Percentiles rank a stretch among this genome's conserved stretches.
Evolutionary conservation across 2,329 filamentous ascomycete species (phyloP).

Genomic region (Ophiocordyceps robertsii): DNA sequence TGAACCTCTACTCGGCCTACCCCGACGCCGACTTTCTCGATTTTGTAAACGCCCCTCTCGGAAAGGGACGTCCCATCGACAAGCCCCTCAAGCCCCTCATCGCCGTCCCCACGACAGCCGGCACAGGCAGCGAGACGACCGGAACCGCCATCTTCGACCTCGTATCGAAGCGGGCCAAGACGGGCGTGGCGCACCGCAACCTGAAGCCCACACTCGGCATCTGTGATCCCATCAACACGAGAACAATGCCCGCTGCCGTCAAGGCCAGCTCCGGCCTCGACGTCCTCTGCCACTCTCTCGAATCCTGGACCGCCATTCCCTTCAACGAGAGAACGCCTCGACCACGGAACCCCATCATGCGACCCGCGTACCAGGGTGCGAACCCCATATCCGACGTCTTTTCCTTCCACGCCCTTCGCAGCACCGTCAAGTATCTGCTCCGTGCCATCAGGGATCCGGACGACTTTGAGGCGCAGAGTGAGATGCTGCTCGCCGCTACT

Average conservation of each 20-base stretch:
- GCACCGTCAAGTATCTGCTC: conserved; percentile 85
- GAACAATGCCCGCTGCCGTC: conserved; percentile 90
- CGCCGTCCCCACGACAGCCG: conserved; percentile 71
- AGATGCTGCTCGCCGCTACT: conserved; percentile 93
- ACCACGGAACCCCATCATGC: conserved; percentile 76
- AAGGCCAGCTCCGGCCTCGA: conserved; percentile 87
- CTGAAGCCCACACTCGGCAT: conserved; percentile 92
- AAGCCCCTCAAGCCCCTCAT: conserved; percentile 62
- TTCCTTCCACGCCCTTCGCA: conserved; percentile 69
- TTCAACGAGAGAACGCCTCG: conserved; percentile 76
- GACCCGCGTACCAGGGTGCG: conserved; percentile 90
- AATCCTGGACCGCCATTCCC: conserved; percentile 96
- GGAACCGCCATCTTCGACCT: conserved; percentile 98
- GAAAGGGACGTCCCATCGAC: conserved; percentile 67
- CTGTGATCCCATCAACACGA: conserved; percentile 73
- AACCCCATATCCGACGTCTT: conserved; percentile 98
- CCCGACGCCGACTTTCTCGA: conserved; percentile 90
- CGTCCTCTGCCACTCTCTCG: conserved; percentile 87
- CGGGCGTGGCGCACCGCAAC: conserved; percentile 87
- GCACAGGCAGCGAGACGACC: conserved; percentile 85
- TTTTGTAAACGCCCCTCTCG: conserved; percentile 92
- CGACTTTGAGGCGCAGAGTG: conserved; percentile 79
- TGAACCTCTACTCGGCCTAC: conserved; percentile 90
- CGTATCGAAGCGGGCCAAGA: conserved; percentile 80
- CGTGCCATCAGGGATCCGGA: conserved; percentile 78